phyloP scores from a whole-genome alignment of 108 stramenopile genomes.

The Nitzschia palea region DNA sequence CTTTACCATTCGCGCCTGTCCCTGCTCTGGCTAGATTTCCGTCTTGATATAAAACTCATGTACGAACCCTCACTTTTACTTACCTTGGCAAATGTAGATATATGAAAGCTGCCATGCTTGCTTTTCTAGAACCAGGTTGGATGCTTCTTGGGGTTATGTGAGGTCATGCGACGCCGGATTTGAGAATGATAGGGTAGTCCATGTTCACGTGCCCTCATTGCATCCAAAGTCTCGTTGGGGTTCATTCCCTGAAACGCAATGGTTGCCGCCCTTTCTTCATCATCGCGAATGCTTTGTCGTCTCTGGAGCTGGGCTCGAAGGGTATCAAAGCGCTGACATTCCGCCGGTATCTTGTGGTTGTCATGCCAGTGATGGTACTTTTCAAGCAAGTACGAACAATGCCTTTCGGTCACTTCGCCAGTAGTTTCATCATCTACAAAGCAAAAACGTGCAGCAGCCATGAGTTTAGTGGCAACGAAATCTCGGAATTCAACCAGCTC shows the following conservation, averaged over 20 bases:
- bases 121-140: background rate
- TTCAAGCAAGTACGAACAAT: conserved; percentile 1
- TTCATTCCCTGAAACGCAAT: conserved; percentile 43
- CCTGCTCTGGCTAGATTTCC: too few relatives aligned
- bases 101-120: too few relatives aligned
- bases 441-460: background rate
- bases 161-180: conserved; percentile 38
- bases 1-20: too few relatives aligned
- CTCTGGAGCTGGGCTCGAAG: conserved; percentile 15
- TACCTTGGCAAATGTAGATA: too few relatives aligned
- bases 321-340: conserved; percentile 17
- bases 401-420: background rate
- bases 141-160: conserved; percentile 1
- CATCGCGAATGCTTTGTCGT: conserved; percentile 22
- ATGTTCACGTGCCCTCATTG: conserved; percentile 34
- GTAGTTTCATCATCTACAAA: background rate
- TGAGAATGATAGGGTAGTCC: conserved; percentile 34
- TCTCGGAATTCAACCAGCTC: background rate
- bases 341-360: conserved; percentile 25
- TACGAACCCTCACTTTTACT: too few relatives aligned
- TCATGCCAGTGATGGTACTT: conserved; percentile 15
- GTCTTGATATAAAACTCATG: too few relatives aligned
- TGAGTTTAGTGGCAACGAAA: background rate
- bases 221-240: conserved; percentile 26
- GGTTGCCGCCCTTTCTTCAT: conserved; percentile 18